Conservation (phyloP, 441 rosid genomes). For the Rhodomyrtus psidioides region DNA sequence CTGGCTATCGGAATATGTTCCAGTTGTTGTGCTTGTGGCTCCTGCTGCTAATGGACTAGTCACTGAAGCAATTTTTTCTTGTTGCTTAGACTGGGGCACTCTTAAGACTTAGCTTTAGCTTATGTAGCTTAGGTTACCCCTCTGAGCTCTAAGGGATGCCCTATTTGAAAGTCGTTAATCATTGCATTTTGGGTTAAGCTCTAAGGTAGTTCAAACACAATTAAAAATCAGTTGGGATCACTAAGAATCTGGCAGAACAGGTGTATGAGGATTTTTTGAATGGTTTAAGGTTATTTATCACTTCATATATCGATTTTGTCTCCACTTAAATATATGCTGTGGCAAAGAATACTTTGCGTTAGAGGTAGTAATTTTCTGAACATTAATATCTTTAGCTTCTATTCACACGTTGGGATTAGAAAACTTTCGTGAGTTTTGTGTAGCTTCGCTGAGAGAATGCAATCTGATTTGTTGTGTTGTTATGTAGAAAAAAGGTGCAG, state of each 20-base stretch:
- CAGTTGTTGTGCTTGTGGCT: not conserved
- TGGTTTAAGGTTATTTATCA: not conserved
- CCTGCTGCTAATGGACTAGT: not conserved
- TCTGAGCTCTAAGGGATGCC: not conserved
- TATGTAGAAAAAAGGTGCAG: conserved; percentile 80
- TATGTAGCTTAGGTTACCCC: not conserved
- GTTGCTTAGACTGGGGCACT: not conserved
- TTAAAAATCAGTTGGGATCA: not conserved
- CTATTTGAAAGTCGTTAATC: not conserved
- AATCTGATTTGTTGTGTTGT: not conserved
- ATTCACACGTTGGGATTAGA: not conserved
- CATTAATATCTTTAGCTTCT: not conserved
- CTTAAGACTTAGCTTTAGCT: not conserved
- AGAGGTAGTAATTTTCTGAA: not conserved
- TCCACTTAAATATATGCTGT: not conserved
- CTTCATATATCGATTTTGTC: not conserved
- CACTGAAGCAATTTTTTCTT: not conserved
- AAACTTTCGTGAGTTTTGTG: not conserved
- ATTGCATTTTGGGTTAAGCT: not conserved
- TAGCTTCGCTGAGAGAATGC: not conserved
- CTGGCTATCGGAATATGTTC: not conserved
- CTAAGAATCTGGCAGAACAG: not conserved
- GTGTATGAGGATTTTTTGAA: not conserved
- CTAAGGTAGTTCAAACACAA: not conserved
- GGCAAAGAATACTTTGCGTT: not conserved